Base-by-base conservation (phyloP, 164 flowering plant species). In the Saururus chinensis region DNA sequence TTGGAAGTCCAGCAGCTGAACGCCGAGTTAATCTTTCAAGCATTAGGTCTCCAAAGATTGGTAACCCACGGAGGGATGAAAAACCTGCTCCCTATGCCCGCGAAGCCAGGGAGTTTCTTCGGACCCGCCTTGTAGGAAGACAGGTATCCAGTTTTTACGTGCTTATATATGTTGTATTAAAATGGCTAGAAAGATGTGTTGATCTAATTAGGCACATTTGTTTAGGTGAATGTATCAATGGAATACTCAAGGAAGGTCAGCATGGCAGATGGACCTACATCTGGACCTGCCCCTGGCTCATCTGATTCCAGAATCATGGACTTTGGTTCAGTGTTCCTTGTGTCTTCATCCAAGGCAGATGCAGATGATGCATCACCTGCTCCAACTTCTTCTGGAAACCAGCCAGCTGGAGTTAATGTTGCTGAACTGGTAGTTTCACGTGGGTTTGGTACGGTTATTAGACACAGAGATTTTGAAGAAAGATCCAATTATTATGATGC, bases 391-490 rank as follows among this genome's bases (percentile, higher is more conserved):
- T 58, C 84, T 37, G 79, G 70, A 22, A 69, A 58, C 59, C 92
- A 81, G 65, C 82, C 61, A 40, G 58, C 79, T 42, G 92, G 96
- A 30, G 57, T 56, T 45, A 95, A 95, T 79, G 66, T 95, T 67
- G 96, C 82, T 56, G 98, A 92, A 72, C 77, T 87, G 61, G 68
- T 95, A 61, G 73, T 92, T 65, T 73, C 81, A 21, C 96, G 97
- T 72, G 98, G 99, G 20, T 84, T 82, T 84, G 99, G 84, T 24
- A 77, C 82, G 41, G 96, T 89, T 6, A 76, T 89, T 16, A 81
- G 82, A 53, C 99, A 95, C 61, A 79, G 97, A 10, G 99, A 95
- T 75, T 91, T 89, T 76, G 99, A 95, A 74, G 99, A 91, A 74
- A 76, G 98, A 60, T 95, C 99, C 62, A 95, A 87, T 65, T 76